These are phyloP conservation scores for Nothopassalora personata DNA, from an alignment of 2,329 filamentous ascomycete genomes.

Conservation along the genomic window DNA sequence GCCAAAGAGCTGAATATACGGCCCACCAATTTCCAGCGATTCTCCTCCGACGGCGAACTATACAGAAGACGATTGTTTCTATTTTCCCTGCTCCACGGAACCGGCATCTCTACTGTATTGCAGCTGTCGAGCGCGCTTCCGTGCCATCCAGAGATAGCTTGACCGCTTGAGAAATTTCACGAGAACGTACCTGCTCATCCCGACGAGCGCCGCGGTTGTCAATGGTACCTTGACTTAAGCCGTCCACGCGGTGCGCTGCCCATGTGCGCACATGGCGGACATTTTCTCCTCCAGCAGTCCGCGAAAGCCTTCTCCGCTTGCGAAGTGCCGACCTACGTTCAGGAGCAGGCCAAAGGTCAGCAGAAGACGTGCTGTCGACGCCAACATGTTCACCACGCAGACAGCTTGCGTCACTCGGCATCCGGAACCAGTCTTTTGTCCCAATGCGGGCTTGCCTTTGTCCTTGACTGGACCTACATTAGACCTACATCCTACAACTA, in stretches of 20 bases:
- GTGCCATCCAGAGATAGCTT: constrained; percentile 10
- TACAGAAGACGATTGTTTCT: constrained; percentile 1
- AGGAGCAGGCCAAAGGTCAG: constrained; percentile 15
- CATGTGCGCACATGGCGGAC: constrained; percentile 14
- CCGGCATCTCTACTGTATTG: constrained; percentile 11
- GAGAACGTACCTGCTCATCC: constrained; percentile 8
- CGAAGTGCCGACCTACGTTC: constrained; percentile 12
- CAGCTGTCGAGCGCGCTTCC: constrained; percentile 13
- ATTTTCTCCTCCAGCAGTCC: constrained; percentile 28
- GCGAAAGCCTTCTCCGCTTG: constrained; percentile 8
- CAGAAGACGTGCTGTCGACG: constrained; percentile 14
- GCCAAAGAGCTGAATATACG: constrained; percentile 12
- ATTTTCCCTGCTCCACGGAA: constrained; percentile 13
- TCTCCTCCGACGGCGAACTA: constrained; percentile 2
- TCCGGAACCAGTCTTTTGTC: constrained; percentile 26
- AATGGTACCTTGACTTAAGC: neutral
- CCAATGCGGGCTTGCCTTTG: constrained; percentile 17
- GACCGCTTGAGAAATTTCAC: constrained; percentile 7
- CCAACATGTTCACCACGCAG: constrained; percentile 16
- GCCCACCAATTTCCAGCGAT: constrained; percentile 5
- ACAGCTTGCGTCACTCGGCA: constrained; percentile 27
- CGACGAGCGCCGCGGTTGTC: constrained; percentile 2
- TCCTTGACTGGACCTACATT: constrained; percentile 14
- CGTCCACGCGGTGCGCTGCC: constrained; percentile 2
- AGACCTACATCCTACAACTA: constrained; percentile 5